Percentiles rank a stretch among this genome's conserved stretches.
These are phyloP conservation scores for Mycogone perniciosa DNA, from an alignment of 2,329 filamentous ascomycete genomes.

Conservation along the genomic window DNA sequence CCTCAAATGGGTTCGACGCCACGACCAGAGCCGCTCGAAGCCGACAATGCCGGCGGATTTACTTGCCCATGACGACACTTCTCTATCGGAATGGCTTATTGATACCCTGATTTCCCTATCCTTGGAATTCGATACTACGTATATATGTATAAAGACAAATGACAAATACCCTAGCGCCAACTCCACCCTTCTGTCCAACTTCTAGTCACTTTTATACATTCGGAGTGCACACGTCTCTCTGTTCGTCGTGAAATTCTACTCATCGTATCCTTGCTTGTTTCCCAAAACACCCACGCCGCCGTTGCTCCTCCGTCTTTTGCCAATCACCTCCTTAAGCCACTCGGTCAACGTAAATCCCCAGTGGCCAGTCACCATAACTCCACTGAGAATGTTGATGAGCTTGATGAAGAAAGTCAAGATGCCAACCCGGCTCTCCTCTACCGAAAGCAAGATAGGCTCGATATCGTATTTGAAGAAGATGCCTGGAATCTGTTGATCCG, in stretches of 20 bases:
- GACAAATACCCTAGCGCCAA: not conserved
- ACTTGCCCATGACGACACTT: no score
- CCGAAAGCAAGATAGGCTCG: slow-evolving; percentile 82
- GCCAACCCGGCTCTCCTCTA: slow-evolving; percentile 73
- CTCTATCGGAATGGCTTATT: not conserved
- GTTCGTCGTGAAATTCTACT: not conserved
- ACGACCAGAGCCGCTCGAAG: not conserved
- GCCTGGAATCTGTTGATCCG: slow-evolving; percentile 69
- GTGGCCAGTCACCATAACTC: slow-evolving; percentile 86
- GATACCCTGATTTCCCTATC: not conserved
- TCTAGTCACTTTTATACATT: not conserved
- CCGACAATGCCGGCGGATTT: not conserved
- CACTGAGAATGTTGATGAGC: slow-evolving; percentile 83
- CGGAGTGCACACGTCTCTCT: not conserved
- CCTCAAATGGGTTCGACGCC: not conserved
- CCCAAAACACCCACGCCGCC: slow-evolving; percentile 46
- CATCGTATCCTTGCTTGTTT: slow-evolving; percentile 34
- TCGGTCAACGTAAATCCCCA: slow-evolving; percentile 86
- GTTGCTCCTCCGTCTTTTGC: slow-evolving; percentile 39
- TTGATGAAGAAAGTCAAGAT: slow-evolving; percentile 71
- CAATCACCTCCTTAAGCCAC: slow-evolving; percentile 57
- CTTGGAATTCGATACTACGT: no score
- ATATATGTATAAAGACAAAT: not conserved
- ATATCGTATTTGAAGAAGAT: slow-evolving; percentile 99
- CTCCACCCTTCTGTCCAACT: not conserved